Base-by-base conservation (phyloP, 495 filamentous ascomycete genomes). In the Wilcoxina mikolae region DNA sequence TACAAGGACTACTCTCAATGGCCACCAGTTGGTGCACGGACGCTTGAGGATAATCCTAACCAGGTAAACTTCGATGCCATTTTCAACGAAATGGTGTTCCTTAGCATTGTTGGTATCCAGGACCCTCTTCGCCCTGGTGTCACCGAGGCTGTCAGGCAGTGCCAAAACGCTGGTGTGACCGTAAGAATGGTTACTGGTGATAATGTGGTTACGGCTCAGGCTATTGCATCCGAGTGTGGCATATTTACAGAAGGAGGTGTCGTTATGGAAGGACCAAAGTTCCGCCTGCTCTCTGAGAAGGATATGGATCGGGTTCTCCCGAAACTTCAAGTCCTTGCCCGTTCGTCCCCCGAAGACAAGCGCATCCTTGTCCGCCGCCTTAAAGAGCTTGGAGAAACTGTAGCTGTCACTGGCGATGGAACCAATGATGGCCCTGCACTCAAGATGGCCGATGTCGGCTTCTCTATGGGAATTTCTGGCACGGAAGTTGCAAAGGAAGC, bases 401-500 rank as follows among this genome's bases (percentile, higher is more conserved):
- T 90, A 29, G 85, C 85, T 35, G 85, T 90, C 0, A 94, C 87
- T 5, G 87, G 87, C 41, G 87, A 94, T 62, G 87, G 87, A 17
- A 94, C 87, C 48, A 94, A 94, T 64, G 87, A 94, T 67, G 87
- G 85, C 1, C 87, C 87, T 10, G 87, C 87, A 43, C 72, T 94
- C 53, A 86, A 84, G 62, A 81, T 80, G 58, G 85, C 87, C 23
- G 87, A 94, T 65, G 83, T 94, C 42, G 87, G 87, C 17, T 94
- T 94, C 68, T 89, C 87, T 45, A 94, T 94, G 87, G 87, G 87
- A 44, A 88, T 91, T 57, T 78, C 85, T 44, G 87, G 87, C 33
- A 94, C 87, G 4, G 87, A 91, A 64, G 87, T 94, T n/a, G 87
- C 87, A 25, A 94, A 94, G 70, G 87, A 94, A 65, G 87, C 87